Evolutionary conservation across 163 green algal species (phyloP), one percentile per base, ranked within the genome.

Genomic region (Scenedesmus sp.): DNA sequence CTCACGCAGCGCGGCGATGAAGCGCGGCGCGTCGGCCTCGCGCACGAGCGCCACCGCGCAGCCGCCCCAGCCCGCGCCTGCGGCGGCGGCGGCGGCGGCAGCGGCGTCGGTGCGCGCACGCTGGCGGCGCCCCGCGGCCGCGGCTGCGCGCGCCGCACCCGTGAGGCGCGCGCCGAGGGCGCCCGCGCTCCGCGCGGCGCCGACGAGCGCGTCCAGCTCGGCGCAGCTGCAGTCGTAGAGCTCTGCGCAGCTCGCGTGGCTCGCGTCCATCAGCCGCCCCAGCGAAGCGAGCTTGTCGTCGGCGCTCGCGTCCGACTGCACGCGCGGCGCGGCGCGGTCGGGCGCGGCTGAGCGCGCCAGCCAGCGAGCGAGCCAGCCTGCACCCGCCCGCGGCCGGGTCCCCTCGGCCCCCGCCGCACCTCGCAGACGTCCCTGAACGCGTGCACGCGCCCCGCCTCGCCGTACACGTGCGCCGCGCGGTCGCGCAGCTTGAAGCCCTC

Each of bases 171-270:
- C 82, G 13, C 93, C 94, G n/a, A 98, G 70, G 1, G 96, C 95
- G 26, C 96, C 95, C 1, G 83, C 80, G 0, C 44, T 75, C 42
- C 85, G 90, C 64, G 84, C 85, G n/a, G 86, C 63, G 20, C 45
- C 79, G 48, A 97, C 91, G 48, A 99, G 85, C 72, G 87, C 63
- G 45, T 99, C 93, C 65, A 99, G 89, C 85, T 98, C 93, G 1
- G 85, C 63, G 75, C 92, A 97, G 83, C 88, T 96, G 88, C 96
- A 98, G 56, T 97, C 87, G 84, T 97, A 98, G 67, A 95, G 85
- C 18, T 91, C 81, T 20, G 89, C 87, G 84, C 90, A 96, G 73
- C 77, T 90, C 65, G 81, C 85, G 67, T 99, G 96, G 22, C 87
- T 95, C n/a, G 86, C 88, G 78, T 97, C 88, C 95, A 99, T 98